Evolutionary conservation across 2,329 filamentous ascomycete species (phyloP), one percentile per base, ranked within the genome.

Genomic region (Epichloe gansuensis): DNA sequence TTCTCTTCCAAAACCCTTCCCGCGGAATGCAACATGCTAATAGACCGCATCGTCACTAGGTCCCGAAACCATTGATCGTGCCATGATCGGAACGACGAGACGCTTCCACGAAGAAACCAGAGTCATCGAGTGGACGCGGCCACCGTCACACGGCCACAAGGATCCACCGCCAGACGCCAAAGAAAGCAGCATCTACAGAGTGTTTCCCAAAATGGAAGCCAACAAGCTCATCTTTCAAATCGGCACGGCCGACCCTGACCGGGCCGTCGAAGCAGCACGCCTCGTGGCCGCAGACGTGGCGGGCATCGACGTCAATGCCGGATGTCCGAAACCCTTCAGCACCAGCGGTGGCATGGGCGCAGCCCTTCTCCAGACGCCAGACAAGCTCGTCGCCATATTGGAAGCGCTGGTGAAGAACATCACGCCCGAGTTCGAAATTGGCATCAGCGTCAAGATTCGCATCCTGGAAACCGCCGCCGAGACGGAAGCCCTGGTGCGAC

Each of bases 311-410:
- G 86, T 98, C 56, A 98, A 98, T 67, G 90, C 93, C 0, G 93
- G 93, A n/a, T 98, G 93, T 65, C 93, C 93, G 0, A 98, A 98
- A 69, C 88, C 91, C 0, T 98, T 98, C 69, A 95, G 88, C 63
- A 95, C 91, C 2, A 80, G 80, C 57, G 90, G 90, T 55, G 93
- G 93, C 48, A 98, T 98, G 93, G 93, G 93, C 48, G 93, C 93
- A 0, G 91, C 91, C 1, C 77, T 98, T 21, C 78, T 98, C 15
- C 81, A 81, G 60, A 91, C 86, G 0, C 91, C 93, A 0, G 91
- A 97, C 58, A 82, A 80, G 62, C 78, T 98, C 1, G 86, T 83
- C 60, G 78, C 83, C 0, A 98, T 98, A 58, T 76, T 98, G 7
- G 83, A 86, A 56, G 83, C 88, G 0, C 75, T 98, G 9, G 91